phyloP scores from a whole-genome alignment of 2,329 filamentous ascomycete species.

The Aureobasidium subglaciale region DNA sequence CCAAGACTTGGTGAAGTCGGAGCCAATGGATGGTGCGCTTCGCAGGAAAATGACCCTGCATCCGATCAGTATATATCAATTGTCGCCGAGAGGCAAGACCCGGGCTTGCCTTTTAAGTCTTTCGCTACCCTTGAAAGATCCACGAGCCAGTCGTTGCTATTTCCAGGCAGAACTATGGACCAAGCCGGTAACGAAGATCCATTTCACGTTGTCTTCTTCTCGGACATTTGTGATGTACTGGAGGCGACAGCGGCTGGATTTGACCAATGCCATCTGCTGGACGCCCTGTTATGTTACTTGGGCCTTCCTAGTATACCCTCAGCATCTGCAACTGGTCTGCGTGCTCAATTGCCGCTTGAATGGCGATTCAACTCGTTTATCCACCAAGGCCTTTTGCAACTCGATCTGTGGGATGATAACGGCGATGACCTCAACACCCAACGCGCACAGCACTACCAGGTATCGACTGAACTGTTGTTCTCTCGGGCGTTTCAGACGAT shows the following conservation, averaged over 20 bases:
- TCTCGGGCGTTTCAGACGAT: not conserved
- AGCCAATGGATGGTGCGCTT: slow-evolving; percentile 62
- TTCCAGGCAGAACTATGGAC: slow-evolving; percentile 69
- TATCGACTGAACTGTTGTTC: slow-evolving; percentile 16
- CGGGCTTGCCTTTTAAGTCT: slow-evolving; percentile 31
- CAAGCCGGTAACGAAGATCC: slow-evolving; percentile 60
- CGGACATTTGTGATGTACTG: slow-evolving; percentile 63
- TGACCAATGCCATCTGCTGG: slow-evolving; percentile 47
- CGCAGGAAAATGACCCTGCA: slow-evolving; percentile 19
- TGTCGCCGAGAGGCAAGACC: not conserved
- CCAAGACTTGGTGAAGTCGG: slow-evolving; percentile 67
- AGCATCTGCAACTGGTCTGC: not conserved
- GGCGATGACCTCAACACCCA: too few relatives aligned
- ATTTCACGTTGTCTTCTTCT: slow-evolving; percentile 71
- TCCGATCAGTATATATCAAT: not conserved
- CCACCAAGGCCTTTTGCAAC: slow-evolving; percentile 2
- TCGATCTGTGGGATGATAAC: not conserved
- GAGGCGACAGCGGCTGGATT: slow-evolving; percentile 33
- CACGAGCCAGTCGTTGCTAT: slow-evolving; percentile 40
- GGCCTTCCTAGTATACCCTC: slow-evolving; percentile 43
- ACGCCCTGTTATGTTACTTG: slow-evolving; percentile 53
- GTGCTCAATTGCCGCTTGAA: not conserved
- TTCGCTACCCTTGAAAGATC: slow-evolving; percentile 51
- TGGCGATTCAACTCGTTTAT: slow-evolving; percentile 10
- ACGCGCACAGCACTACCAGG: not conserved